Base-by-base conservation (phyloP, 176 grass and related monocot species). In the Carex kokanica region DNA sequence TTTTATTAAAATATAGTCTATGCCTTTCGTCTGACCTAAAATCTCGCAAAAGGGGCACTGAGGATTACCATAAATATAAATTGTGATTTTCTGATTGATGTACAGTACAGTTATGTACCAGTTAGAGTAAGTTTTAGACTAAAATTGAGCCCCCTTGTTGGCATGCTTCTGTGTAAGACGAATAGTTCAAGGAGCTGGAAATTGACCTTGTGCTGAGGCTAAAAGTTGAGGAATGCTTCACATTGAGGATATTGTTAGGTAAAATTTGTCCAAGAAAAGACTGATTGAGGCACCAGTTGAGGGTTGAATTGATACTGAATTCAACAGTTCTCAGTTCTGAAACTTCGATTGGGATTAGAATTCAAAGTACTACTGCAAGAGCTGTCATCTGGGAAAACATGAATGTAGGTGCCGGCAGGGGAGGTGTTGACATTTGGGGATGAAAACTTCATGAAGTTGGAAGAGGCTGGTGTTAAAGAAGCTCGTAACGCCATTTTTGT, bases 401-500 rank as follows among this genome's bases (percentile, higher is more conserved):
- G 79, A 40, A 41, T 88, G 84, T 59, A 99, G 96, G 89, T 99
- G 85, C 96, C 96, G 18, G 87, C 93, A 40, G 96, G 96, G 15
- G 92, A 99, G 86, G 70, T 88, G 58, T 86, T 99, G 84, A 91
- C 63, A 52, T 93, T 99, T 70, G 96, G 93, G 7, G 88, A 99
- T 89, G 91, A 88, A 0, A 90, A 90, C 15, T 99, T 95, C 70
- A 57, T 90, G 71, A 93, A 67, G 18, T 47, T 99, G 45, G 96
- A 99, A 95, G 89, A 81, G 70, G 64, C 86, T 90, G 96, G 96
- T 5, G 80, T 95, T 71, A 95, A 88, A 90, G 93, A 95, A 91
- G 93, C 86, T 49, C 45, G 85, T 3, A 85, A 92, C 41, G 91
- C 93, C 70, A 87, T 87, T 80, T 99, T 99, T 95, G 96, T 95